A percentile compares a stretch with the other conserved stretches of the same genome.
Conservation (phyloP, 2,329 filamentous ascomycete species). For the Fusarium newnesense region DNA sequence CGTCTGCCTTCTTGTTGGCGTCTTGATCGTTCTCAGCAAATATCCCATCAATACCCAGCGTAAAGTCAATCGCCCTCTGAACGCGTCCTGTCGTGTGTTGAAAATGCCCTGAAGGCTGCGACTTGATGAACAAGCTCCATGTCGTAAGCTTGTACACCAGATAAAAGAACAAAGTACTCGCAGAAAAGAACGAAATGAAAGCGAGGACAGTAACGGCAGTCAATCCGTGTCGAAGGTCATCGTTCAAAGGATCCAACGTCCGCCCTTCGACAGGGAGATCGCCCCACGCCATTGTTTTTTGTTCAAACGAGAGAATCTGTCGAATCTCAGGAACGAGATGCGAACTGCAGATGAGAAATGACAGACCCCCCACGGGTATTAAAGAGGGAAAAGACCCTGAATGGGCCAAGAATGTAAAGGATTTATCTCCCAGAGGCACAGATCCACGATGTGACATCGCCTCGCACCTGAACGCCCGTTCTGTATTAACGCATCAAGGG, state of each 20-base stretch:
- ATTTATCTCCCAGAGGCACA: neutral
- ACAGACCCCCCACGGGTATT: neutral
- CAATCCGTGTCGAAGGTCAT: constrained; percentile 42
- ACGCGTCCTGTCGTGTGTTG: constrained; percentile 17
- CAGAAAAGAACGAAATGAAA: constrained; percentile 46
- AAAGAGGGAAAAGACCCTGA: neutral
- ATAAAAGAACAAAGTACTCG: constrained; percentile 46
- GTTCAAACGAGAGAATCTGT: neutral
- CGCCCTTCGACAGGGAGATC: constrained; percentile 34
- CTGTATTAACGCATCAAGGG: neutral
- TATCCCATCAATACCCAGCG: constrained; percentile 50
- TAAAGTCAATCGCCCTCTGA: constrained; percentile 47
- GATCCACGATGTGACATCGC: constrained; percentile 22
- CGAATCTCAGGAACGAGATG: neutral
- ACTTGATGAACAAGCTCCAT: constrained; percentile 43
- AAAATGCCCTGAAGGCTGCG: constrained; percentile 5
- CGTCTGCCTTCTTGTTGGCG: neutral
- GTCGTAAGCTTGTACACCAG: constrained; percentile 46
- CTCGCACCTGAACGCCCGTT: neutral
- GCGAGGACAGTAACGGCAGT: constrained; percentile 46
- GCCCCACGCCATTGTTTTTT: constrained; percentile 39
- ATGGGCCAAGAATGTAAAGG: neutral
- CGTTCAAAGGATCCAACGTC: constrained; percentile 40
- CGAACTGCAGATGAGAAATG: neutral
- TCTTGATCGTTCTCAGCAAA: constrained; percentile 36